phyloP scores from a whole-genome alignment of 1,139 yeast species.

The Geotrichum siamense region DNA sequence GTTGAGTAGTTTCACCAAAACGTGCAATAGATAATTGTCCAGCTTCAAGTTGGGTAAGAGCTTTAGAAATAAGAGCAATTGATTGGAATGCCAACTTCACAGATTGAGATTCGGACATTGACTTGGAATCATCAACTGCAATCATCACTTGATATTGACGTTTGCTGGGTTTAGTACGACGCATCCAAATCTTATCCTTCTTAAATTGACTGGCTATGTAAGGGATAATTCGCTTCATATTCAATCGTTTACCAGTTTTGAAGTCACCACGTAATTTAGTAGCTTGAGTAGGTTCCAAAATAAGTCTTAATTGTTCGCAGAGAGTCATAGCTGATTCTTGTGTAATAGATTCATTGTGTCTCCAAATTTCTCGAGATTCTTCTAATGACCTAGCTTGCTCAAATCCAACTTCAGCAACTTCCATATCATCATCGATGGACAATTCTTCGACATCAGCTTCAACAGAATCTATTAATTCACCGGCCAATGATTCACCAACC shows the following conservation, averaged over 20 bases:
- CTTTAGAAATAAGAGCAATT: conserved; percentile 89
- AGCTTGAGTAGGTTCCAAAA: conserved; percentile 90
- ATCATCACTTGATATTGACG: conserved; percentile 97
- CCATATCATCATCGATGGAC: conserved; percentile 29
- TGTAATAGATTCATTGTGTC: conserved; percentile 69
- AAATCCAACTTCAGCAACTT: conserved; percentile 36
- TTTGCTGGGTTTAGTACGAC: conserved; percentile 95
- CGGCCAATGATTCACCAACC: conserved; percentile 18
- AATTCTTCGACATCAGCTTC: conserved; percentile 24
- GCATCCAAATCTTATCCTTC: conserved; percentile 96
- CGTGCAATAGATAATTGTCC: conserved; percentile 88
- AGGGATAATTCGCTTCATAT: conserved; percentile 96
- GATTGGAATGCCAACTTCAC: conserved; percentile 91
- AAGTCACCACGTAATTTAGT: conserved; percentile 93
- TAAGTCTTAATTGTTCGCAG: conserved; percentile 87
- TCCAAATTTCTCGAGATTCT: conserved; percentile 75
- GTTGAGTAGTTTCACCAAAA: conserved; percentile 77
- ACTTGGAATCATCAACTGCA: conserved; percentile 93
- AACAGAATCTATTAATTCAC: conserved; percentile 29
- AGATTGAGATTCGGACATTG: conserved; percentile 91
- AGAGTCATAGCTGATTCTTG: conserved; percentile 81
- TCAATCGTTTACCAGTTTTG: conserved; percentile 92
- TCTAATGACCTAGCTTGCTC: conserved; percentile 51
- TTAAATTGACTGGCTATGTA: conserved; percentile 97
- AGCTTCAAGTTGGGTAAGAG: conserved; percentile 86